Evolutionary conservation across 2,329 filamentous ascomycete species (phyloP).

Genomic region (Scedosporium apiospermum): DNA sequence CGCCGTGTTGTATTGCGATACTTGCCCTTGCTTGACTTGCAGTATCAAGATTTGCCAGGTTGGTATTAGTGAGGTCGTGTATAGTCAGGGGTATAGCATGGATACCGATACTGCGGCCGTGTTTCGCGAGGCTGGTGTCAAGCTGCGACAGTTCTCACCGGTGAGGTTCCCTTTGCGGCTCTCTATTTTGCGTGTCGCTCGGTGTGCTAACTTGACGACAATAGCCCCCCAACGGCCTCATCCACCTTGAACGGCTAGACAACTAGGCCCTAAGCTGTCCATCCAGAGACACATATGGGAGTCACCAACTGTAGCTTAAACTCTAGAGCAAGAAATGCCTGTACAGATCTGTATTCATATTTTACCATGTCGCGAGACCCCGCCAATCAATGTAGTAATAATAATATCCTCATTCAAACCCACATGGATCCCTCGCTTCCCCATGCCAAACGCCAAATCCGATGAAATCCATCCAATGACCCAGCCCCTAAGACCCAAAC

Average conservation of each 20-base stretch:
- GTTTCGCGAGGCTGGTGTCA: conserved; percentile 74
- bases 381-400: neutral
- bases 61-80: conserved; percentile 91
- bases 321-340: neutral
- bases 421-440: neutral
- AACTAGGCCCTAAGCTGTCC: neutral
- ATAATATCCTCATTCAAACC: neutral
- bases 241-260: conserved; percentile 49
- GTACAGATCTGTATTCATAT: neutral
- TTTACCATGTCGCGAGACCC: neutral
- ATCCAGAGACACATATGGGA: too few species aligned
- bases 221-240: conserved; percentile 54
- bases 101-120: conserved; percentile 75
- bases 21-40: conserved; percentile 93
- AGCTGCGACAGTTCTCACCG: conserved; percentile 77
- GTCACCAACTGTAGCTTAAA: neutral
- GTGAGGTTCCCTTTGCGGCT: conserved; percentile 38
- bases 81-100: conserved; percentile 90
- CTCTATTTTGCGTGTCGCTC: conserved; percentile 12
- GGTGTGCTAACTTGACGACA: neutral
- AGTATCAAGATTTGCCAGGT: conserved; percentile 98
- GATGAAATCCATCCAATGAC: neutral
- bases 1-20: conserved; percentile 85
- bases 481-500: neutral
- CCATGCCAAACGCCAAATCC: neutral